Percentiles rank a stretch among this genome's conserved stretches.
Evolutionary conservation across 129 eudicot genomes (phyloP).

Genomic region (Artemisia argyi): DNA sequence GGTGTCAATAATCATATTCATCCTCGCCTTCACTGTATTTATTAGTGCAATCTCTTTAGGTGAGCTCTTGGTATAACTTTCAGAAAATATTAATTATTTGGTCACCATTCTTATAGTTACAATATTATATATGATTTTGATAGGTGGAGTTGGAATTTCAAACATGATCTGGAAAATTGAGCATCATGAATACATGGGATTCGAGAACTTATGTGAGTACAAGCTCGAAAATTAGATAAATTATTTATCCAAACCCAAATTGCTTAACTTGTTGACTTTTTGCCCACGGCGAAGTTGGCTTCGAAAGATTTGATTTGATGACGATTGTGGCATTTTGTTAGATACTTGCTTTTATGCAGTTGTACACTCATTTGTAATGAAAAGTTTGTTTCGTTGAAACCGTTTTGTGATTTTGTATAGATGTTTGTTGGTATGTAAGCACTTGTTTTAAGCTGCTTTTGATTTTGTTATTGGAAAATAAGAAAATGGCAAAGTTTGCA

Average conservation of each 20-base stretch:
- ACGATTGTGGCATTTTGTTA: not conserved
- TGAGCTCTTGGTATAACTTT: constrained; percentile 28
- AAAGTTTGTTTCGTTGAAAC: not conserved
- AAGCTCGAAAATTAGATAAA: constrained; percentile 10
- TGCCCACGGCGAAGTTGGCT: not conserved
- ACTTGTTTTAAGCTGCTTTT: not conserved
- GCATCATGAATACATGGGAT: constrained; percentile 86
- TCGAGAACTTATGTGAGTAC: constrained; percentile 89
- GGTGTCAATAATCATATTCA: constrained; percentile 89
- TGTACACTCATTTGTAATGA: not conserved
- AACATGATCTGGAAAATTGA: constrained; percentile 80
- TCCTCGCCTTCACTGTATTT: constrained; percentile 77
- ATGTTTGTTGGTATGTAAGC: not conserved
- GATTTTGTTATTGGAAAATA: not conserved
- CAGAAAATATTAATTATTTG: not conserved
- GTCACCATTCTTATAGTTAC: not conserved
- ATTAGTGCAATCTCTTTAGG: constrained; percentile 92
- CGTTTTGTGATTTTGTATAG: not conserved
- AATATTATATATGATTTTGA: not conserved
- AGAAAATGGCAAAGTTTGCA: not conserved
- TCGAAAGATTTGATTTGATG: not conserved
- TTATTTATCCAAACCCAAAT: not conserved
- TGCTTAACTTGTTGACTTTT: not conserved
- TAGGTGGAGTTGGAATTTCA: constrained; percentile 94
- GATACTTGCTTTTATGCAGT: not conserved